Evolutionary conservation across 176 grass and related monocot genomes (phyloP).

Genomic region (Avena atlantica): DNA sequence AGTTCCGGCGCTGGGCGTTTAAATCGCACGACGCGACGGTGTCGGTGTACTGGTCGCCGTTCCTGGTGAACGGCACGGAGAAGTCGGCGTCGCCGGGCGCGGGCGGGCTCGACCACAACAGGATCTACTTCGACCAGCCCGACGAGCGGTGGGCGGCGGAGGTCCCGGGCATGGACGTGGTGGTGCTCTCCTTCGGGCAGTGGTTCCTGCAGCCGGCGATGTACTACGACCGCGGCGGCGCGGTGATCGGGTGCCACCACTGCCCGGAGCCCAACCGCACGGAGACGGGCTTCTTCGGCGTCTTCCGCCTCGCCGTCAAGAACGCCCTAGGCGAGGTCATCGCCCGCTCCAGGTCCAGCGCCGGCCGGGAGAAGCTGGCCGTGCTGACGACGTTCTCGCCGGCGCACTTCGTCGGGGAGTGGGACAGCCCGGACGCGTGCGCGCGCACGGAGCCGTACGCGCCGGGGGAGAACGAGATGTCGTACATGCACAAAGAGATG

Average conservation of each 20-base stretch:
- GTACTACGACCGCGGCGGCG: constrained; percentile 65
- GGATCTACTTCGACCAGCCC: constrained; percentile 61
- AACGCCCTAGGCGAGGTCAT: constrained; percentile 61
- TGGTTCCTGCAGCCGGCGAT: constrained; percentile 89
- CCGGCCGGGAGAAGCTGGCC: constrained; percentile 49
- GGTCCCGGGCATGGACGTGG: constrained; percentile 56
- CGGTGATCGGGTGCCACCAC: constrained; percentile 75
- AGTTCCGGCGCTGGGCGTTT: constrained; percentile 81
- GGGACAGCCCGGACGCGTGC: constrained; percentile 73
- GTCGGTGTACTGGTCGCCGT: constrained; percentile 85
- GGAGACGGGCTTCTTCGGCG: constrained; percentile 80
- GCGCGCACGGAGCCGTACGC: constrained; percentile 62
- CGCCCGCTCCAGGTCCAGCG: not conserved
- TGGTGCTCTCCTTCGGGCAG: constrained; percentile 79
- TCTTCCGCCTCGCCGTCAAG: constrained; percentile 69
- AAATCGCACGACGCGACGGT: constrained; percentile 62
- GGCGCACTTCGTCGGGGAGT: constrained; percentile 84
- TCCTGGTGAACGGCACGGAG: constrained; percentile 84
- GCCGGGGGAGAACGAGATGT: constrained; percentile 56
- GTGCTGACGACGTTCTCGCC: constrained; percentile 82
- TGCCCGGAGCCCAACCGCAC: constrained; percentile 76
- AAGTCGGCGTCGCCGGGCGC: constrained; percentile 33
- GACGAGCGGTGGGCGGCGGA: constrained; percentile 73
- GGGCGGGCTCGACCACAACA: constrained; percentile 53
- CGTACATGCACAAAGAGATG: constrained; percentile 73